Evolutionary conservation across 1,284 basidiomycete species (phyloP).

Genomic region (Paramarasmius palmivorus): DNA sequence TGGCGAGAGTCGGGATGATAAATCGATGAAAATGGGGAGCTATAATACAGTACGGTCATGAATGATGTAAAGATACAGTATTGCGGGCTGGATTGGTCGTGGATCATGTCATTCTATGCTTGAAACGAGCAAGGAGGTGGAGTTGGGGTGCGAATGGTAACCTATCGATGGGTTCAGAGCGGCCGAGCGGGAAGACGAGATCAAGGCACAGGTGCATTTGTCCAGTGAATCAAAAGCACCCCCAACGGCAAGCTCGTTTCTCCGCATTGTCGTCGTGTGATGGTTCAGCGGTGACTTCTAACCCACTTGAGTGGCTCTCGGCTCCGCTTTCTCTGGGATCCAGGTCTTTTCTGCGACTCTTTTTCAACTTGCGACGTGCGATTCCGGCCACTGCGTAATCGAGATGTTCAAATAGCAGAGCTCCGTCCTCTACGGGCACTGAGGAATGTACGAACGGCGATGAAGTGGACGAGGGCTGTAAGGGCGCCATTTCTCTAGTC

Average conservation of each 20-base stretch:
- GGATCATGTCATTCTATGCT: no score
- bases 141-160: background rate
- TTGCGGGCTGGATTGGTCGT: no score
- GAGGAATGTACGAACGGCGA: no score
- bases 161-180: background rate
- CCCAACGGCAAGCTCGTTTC: constrained; percentile 12
- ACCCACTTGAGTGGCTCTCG: background rate
- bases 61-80: no score
- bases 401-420: background rate
- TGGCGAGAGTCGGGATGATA: no score
- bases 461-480: no score
- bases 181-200: background rate
- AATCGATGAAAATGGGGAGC: no score
- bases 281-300: background rate
- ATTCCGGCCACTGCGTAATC: constrained; percentile 10
- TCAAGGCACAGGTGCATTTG: background rate
- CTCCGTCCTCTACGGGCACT: no score
- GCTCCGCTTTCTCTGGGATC: background rate
- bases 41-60: no score
- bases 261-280: background rate
- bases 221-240: constrained; percentile 3
- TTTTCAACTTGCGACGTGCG: constrained; percentile 8
- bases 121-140: no score
- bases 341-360: constrained; percentile 2
- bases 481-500: no score